Evolutionary conservation across 192 early-diverging fungal genomes (phyloP).

Genomic region (Piromyces finnis): DNA sequence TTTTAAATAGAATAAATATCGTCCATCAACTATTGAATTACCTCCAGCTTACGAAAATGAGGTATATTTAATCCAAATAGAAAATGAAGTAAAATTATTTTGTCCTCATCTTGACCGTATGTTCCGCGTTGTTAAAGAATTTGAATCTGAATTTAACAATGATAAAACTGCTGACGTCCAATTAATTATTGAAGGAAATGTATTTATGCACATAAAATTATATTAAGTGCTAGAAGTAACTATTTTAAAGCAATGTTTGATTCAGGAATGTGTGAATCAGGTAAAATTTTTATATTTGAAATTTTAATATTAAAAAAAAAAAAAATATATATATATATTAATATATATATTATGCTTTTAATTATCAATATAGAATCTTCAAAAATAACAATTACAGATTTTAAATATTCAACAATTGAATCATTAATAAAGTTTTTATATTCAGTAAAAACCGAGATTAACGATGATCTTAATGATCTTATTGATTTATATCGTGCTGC

Average conservation of each 20-base stretch:
- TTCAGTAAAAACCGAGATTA: not conserved
- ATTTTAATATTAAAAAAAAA: no score
- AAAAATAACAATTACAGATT: not conserved
- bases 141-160: not conserved
- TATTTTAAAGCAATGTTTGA: not conserved
- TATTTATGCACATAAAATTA: not conserved
- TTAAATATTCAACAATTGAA: not conserved
- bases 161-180: not conserved
- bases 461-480: not conserved
- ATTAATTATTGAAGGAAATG: not conserved
- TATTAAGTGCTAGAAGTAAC: not conserved
- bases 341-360: no score
- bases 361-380: not conserved
- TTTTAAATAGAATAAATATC: not conserved
- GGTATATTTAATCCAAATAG: not conserved
- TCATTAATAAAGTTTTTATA: not conserved
- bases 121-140: not conserved
- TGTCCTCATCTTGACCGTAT: not conserved
- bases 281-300: no score
- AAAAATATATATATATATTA: no score
- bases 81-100: not conserved
- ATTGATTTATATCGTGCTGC: not conserved
- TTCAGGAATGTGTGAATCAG: not conserved
- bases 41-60: not conserved
- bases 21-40: not conserved